Base-by-base conservation (phyloP, 2,329 filamentous ascomycete species). In the Colletotrichum sublineola region DNA sequence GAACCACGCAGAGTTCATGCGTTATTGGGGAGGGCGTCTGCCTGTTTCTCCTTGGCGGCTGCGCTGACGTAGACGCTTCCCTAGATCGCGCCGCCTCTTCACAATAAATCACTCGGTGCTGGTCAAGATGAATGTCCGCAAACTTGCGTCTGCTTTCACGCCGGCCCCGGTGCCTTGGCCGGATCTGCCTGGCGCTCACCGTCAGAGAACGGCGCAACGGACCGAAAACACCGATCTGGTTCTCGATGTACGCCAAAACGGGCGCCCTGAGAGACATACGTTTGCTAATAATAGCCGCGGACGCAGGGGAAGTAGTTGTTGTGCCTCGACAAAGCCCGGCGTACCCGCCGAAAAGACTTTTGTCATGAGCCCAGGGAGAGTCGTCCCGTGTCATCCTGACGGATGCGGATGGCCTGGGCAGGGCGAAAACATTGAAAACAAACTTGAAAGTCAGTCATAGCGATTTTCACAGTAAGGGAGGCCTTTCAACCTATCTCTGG, bases 191-290 rank as follows among this genome's bases (percentile, higher is more conserved):
- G 50, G 24, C 24, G 24, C 24, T 18, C 24, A 0, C 14, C 14
- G 24, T 12, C 48, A 52, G 24, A 29, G n/a, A 2, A 31, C 14
- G 24, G 9, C 6, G 0, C 24, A 12, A 29, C 12, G 11, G 5
- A 9, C 14, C 7, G 8, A 53, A 6, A 18, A 53, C 6, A 9
- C 7, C 1, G 14, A 5, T 31, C 50, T 33, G 29, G 1, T 31
- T 31, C 6, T 53, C 18, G 0, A 0, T 31, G 18, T 20, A 3
- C 7, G 0, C 29, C 5, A 18, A 53, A 33, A 53, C 12, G 3
- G 5, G 6, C 5, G 5, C 15, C 12, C 14, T 5, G 8, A 20
- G 5, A 33, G 2, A 11, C 5, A 31, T 4, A 0, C 2, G 7
- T 11, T 15, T 3, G 14, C 7, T 33, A 11, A 20, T 33, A 33